Percentiles rank a stretch among this genome's conserved stretches.
Evolutionary conservation across 2,329 filamentous ascomycete genomes (phyloP).

Genomic region (Penicillium sp.): DNA sequence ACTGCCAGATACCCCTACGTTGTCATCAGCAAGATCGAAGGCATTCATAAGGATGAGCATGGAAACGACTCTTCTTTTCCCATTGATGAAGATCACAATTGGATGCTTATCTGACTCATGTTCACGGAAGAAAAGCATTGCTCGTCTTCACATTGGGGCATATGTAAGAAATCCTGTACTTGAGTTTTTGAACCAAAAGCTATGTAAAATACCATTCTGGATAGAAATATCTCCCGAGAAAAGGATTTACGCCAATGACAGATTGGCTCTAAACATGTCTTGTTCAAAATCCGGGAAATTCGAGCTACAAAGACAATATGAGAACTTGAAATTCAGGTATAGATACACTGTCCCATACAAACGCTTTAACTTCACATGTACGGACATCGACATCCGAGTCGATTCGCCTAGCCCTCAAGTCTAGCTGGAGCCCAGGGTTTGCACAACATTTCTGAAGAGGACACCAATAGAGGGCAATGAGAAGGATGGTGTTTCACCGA

Average conservation of each 20-base stretch:
- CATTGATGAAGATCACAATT: slow-evolving; percentile 67
- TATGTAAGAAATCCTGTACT: slow-evolving; percentile 13
- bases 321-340: slow-evolving; percentile 5
- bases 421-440: slow-evolving; percentile 25
- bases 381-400: background rate
- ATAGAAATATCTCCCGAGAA: background rate
- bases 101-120: slow-evolving; percentile 63
- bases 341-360: slow-evolving; percentile 16
- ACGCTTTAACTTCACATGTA: slow-evolving; percentile 6
- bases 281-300: background rate
- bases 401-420: background rate
- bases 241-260: background rate
- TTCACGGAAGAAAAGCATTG: slow-evolving; percentile 52
- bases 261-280: background rate
- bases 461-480: slow-evolving; percentile 35
- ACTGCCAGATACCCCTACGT: slow-evolving; percentile 57
- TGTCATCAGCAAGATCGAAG: slow-evolving; percentile 58
- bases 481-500: slow-evolving; percentile 37
- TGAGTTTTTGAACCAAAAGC: background rate
- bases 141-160: slow-evolving; percentile 45
- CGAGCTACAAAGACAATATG: background rate
- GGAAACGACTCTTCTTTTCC: slow-evolving; percentile 58
- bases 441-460: slow-evolving; percentile 39
- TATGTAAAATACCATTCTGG: background rate
- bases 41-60: slow-evolving; percentile 56